Evolutionary conservation across 352 stramenopile genomes (phyloP).

Genomic region (Sclerospora graminicola): DNA sequence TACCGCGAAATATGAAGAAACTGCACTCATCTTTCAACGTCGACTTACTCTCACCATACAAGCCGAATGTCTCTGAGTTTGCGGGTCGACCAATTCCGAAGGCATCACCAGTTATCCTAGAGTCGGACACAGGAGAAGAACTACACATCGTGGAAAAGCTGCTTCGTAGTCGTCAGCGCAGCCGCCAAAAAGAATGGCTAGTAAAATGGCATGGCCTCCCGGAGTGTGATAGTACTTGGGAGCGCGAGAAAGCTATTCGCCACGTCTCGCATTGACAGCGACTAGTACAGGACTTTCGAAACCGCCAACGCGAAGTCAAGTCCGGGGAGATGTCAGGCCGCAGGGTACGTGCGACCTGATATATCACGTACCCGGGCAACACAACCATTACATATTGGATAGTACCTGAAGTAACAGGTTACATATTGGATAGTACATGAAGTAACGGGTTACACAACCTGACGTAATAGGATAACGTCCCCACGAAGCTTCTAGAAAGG

Average conservation of each 20-base stretch:
- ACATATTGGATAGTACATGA: no score
- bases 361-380: no score
- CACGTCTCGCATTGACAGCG: not conserved
- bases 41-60: not conserved
- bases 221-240: not conserved
- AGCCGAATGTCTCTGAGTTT: not conserved
- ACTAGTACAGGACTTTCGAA: not conserved
- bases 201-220: not conserved
- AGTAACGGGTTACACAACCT: no score
- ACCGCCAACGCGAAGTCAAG: not conserved
- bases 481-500: no score
- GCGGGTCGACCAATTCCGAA: not conserved
- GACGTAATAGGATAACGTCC: no score
- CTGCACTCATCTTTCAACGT: not conserved
- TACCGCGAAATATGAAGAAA: not conserved
- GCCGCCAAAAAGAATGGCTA: not conserved
- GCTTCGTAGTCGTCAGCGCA: not conserved
- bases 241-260: constrained; percentile 2
- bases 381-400: no score
- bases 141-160: not conserved
- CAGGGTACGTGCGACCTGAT: no score
- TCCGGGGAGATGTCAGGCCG: not conserved
- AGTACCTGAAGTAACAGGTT: no score
- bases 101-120: not conserved
- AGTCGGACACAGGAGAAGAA: not conserved